Evolutionary conservation across 2,329 filamentous ascomycete genomes (phyloP), one percentile per base, ranked within the genome.

Genomic region (Pseudocercospora pini-densiflorae): DNA sequence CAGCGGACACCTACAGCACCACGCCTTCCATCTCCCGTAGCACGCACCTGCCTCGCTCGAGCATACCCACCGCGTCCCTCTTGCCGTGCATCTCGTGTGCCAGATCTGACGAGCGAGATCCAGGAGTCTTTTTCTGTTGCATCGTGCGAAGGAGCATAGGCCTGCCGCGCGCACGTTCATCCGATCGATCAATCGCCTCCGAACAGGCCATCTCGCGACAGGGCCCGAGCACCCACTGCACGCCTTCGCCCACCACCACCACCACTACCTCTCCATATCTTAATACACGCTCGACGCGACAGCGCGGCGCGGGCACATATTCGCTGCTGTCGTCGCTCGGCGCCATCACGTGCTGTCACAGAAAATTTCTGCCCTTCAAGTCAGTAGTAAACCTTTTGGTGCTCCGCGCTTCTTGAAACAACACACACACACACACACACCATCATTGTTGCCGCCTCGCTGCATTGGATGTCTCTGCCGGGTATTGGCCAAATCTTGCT

Each of bases 381-480:
- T 72, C 70, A 72, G 69, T 71, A 68, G 66, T 51, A 60, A 62
- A 43, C 55, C 62, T 59, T 64, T 63, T 61, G 61, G 64, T 65
- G 62, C 60, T 65, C 53, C 55, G 64, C 57, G 53, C 49, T 47
- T 47, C 24, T 58, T 58, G 66, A 62, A 59, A 59, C 61, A 55
- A 66, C 54, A 59, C 36, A 43, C 10, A 33, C 47, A 58, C 61
- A 31, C 29, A 31, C 9, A 31, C 10, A 33, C 47, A 58, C 61
- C 61, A 59, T 59, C 59, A 36, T 36, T 36, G 33, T 36, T 16
- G 10, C 33, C 33, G 59, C n/a, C 45, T 49, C 24, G 62, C 62
- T 61, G 69, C 71, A 66, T 68, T 73, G 70, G 58, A 76, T 76
- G 74, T 71, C 74, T 72, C 70, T 76, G 65, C 75, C 74, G 68